phyloP scores from a whole-genome alignment of 352 stramenopile species.

The Pythium oligandrum region DNA sequence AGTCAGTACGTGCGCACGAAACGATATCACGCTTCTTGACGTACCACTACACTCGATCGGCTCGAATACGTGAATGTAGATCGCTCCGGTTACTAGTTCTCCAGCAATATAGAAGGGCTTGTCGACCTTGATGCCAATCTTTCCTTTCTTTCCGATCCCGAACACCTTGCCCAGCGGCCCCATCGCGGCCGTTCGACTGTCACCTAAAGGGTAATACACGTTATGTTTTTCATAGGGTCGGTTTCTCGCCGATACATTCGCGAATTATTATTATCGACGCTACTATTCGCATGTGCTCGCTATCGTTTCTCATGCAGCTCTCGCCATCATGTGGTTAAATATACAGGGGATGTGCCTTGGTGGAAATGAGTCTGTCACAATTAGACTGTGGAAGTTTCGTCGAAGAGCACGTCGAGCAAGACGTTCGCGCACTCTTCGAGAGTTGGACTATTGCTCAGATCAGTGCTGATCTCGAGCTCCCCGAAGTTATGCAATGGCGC shows the following conservation, averaged over 20 bases:
- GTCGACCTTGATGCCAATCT: constrained; percentile 45
- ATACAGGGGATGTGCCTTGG: too few relatives aligned
- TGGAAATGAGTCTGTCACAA: too few relatives aligned
- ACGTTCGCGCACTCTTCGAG: constrained; percentile 63
- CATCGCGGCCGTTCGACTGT: constrained; percentile 19
- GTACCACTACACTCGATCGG: constrained; percentile 60
- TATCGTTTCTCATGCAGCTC: too few relatives aligned
- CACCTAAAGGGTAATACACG: too few relatives aligned
- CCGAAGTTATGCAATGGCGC: too few relatives aligned
- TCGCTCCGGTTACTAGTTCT: constrained; percentile 49
- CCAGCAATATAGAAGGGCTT: constrained; percentile 59
- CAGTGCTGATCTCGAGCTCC: constrained; percentile 24
- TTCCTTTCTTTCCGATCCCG: constrained; percentile 56
- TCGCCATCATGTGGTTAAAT: too few relatives aligned
- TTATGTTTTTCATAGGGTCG: too few relatives aligned
- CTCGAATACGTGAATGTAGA: constrained; percentile 47
- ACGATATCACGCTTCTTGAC: background rate
- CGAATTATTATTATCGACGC: too few relatives aligned
- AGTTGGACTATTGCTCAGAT: constrained; percentile 42
- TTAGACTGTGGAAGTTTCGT: constrained; percentile 4
- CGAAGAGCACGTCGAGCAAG: constrained; percentile 64
- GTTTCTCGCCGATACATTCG: too few relatives aligned
- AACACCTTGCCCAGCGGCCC: constrained; percentile 46
- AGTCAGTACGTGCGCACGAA: too few relatives aligned
- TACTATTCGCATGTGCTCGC: too few relatives aligned